phyloP scores from a whole-genome alignment of 768 basidiomycete species.

The Mycena haematopus region DNA sequence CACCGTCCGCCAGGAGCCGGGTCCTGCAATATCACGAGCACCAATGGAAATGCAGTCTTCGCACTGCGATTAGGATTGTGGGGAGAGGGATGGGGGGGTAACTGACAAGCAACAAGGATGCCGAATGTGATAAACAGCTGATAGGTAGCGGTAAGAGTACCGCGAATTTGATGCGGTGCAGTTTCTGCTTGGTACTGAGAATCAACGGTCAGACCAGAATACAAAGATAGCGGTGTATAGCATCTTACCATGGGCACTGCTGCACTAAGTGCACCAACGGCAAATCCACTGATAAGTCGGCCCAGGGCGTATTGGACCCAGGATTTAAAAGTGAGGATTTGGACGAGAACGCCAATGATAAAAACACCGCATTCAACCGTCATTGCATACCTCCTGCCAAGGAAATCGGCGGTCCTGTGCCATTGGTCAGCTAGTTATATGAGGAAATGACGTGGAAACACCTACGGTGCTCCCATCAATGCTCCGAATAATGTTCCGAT shows the following conservation, averaged over 20 bases:
- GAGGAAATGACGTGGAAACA: constrained; percentile 23
- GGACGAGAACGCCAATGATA: constrained; percentile 65
- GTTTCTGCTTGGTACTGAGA: constrained; percentile 72
- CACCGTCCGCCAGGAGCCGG: constrained; percentile 66
- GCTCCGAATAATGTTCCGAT: constrained; percentile 74
- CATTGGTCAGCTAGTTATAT: constrained; percentile 9
- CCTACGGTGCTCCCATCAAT: constrained; percentile 65
- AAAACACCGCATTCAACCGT: constrained; percentile 62
- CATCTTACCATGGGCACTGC: constrained; percentile 64
- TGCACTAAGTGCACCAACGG: constrained; percentile 70
- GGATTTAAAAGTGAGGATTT: constrained; percentile 52
- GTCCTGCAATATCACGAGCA: constrained; percentile 54
- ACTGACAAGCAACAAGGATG: constrained; percentile 68
- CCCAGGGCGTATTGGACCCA: constrained; percentile 78
- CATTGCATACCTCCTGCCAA: constrained; percentile 76
- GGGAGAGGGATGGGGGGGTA: constrained; percentile 4
- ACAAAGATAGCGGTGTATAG: constrained; percentile 2
- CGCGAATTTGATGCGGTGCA: constrained; percentile 74
- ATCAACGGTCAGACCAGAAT: constrained; percentile 10
- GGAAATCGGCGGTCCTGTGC: constrained; percentile 61
- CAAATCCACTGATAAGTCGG: constrained; percentile 69
- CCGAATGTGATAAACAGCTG: constrained; percentile 75
- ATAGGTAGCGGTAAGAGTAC: constrained; percentile 67
- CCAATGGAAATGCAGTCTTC: constrained; percentile 72
- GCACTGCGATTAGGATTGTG: constrained; percentile 12